A percentile compares a stretch with the other conserved stretches of the same genome.
phyloP scores from a whole-genome alignment of 768 basidiomycete genomes.

The Calvatia gigantea region DNA sequence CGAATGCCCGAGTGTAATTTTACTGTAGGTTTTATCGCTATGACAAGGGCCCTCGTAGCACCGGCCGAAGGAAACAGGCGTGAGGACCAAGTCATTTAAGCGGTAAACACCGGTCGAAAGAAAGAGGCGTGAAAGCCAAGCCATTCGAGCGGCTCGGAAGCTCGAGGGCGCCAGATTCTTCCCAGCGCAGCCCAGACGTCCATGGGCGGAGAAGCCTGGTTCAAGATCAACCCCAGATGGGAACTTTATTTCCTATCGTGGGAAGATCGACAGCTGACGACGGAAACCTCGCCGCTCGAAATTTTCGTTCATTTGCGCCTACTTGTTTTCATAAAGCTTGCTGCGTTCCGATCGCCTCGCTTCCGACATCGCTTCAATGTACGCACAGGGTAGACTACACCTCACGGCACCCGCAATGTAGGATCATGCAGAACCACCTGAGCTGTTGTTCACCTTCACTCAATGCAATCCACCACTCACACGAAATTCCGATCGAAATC shows the following conservation, averaged over 20 bases:
- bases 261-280: background rate
- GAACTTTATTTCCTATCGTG: background rate
- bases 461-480: background rate
- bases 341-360: no score
- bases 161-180: background rate
- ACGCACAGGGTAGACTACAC: no score
- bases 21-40: no score
- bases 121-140: slow-evolving; percentile 1
- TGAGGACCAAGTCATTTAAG: background rate
- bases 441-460: background rate
- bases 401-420: no score
- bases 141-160: background rate
- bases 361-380: no score
- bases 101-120: background rate
- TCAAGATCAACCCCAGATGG: background rate
- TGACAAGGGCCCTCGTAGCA: background rate
- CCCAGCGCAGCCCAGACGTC: background rate
- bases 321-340: background rate
- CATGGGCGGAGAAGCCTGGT: background rate
- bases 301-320: background rate
- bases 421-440: no score
- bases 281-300: background rate
- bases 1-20: no score
- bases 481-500: background rate
- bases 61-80: background rate